Evolutionary conservation across 805 yeast species (phyloP), one percentile per base, ranked within the genome.

Genomic region (Zygosaccharomyces lentus): DNA sequence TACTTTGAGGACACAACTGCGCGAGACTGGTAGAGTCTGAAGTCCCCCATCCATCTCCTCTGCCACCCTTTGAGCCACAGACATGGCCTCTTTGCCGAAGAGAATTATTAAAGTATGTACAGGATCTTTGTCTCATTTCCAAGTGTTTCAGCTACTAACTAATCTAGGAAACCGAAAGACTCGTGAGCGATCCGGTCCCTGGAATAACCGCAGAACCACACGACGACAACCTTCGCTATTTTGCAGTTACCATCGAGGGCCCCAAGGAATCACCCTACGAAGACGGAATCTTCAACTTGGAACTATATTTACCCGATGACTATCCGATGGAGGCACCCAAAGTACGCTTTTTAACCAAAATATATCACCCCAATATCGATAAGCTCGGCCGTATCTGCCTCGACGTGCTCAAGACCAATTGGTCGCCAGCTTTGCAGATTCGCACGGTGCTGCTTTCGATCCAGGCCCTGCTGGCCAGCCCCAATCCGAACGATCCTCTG

Each of bases 271-370:
- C 96, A 1, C 98, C 99, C 1, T 93, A 91, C 62, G 96, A 91
- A 61, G 88, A 89, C 32, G 87, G 87, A 24, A 59, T 70, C 3
- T 93, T 93, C 71, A 75, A 84, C 54, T 71, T 93, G 48, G 99
- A 93, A 66, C 72, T 93, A 52, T 93, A 77, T 62, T 68, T 93
- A 52, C 98, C 99, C 1, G 97, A 93, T 61, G 99, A 93, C 62
- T 93, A 93, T 66, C 99, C 99, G 9, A 85, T 91, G 97, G 88
- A 87, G 59, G 96, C 99, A 0, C 99, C 99, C 42, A 90, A 89
- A 64, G 95, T 93, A 44, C 77, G 99, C 48, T 93, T 93, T 58
- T 70, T 93, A 52, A 93, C 99, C 25, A 87, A 83, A 66, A 90
- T 93, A 23, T 93, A 93, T 66, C 99, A 93, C 62, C 99, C 96